These are phyloP conservation scores for Saccharomyces pastorianus DNA, from an alignment of 1,139 yeast species.

Conservation along the genomic window DNA sequence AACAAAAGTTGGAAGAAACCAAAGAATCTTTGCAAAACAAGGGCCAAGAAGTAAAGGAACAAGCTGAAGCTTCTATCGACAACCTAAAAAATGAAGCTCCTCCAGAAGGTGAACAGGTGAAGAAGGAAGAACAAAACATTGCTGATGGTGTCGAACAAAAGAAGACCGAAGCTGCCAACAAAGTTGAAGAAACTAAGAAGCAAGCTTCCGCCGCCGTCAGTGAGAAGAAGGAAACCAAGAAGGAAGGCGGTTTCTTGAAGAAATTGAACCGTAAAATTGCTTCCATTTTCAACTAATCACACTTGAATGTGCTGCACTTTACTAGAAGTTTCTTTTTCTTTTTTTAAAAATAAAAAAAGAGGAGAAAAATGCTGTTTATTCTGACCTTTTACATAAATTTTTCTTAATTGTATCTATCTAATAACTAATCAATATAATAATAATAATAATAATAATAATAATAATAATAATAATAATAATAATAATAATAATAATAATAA, in stretches of 20 bases:
- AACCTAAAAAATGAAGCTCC: slow-evolving; percentile 12
- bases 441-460: background rate
- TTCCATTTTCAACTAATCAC: slow-evolving; percentile 3
- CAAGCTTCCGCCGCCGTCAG: slow-evolving; percentile 4
- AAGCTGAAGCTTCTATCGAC: slow-evolving; percentile 12
- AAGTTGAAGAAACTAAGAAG: slow-evolving; percentile 13
- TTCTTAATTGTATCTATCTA: slow-evolving; percentile 1
- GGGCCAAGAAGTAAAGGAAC: slow-evolving; percentile 12
- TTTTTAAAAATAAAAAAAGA: background rate
- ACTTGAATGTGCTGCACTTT: background rate
- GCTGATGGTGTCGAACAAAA: slow-evolving; percentile 18
- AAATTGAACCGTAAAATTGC: slow-evolving; percentile 1
- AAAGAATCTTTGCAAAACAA: slow-evolving; percentile 15
- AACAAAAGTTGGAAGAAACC: slow-evolving; percentile 4
- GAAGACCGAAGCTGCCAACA: slow-evolving; percentile 20
- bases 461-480: background rate
- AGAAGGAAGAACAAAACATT: slow-evolving; percentile 13
- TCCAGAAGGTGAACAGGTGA: slow-evolving; percentile 18
- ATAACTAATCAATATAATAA: slow-evolving; percentile 4
- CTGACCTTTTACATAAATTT: background rate
- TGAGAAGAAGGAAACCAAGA: slow-evolving; percentile 22
- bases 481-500: background rate
- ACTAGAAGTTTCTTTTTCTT: background rate
- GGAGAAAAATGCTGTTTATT: background rate
- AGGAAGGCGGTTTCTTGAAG: slow-evolving; percentile 5